Evolutionary conservation across 1,284 basidiomycete species (phyloP).

Genomic region (Fomitiporia mediterranea): DNA sequence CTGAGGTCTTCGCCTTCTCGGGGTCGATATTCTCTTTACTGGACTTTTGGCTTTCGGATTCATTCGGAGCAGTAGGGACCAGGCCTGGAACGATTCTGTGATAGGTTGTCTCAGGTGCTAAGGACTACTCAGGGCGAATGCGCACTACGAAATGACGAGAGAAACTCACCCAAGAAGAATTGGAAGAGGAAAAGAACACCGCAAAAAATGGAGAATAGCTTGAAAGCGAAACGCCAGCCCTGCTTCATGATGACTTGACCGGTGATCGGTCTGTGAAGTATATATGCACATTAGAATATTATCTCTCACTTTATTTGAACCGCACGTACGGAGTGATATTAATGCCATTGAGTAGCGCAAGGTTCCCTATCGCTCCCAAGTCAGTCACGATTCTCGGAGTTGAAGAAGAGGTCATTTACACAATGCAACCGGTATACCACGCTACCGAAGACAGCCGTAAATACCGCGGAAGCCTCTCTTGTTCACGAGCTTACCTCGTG

Average conservation of each 20-base stretch:
- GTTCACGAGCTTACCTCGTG: slow-evolving; percentile 21
- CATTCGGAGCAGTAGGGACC: background rate
- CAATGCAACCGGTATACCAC: slow-evolving; percentile 21
- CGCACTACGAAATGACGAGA: background rate
- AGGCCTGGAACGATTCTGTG: background rate
- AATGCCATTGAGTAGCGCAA: slow-evolving; percentile 25
- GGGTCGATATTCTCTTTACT: slow-evolving; percentile 1
- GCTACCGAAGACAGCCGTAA: slow-evolving; percentile 8
- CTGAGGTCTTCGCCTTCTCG: slow-evolving; percentile 1
- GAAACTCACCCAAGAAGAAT: slow-evolving; percentile 19
- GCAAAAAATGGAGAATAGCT: slow-evolving; percentile 23
- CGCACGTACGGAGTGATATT: slow-evolving; percentile 24
- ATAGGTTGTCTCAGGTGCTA: slow-evolving; percentile 22
- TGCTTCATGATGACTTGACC: slow-evolving; percentile 23
- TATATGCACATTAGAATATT: background rate
- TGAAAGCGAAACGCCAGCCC: slow-evolving; percentile 24
- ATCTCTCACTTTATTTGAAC: background rate
- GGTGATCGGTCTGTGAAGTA: slow-evolving; percentile 20
- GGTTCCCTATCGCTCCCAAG: slow-evolving; percentile 20
- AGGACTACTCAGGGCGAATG: background rate
- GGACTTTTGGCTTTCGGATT: slow-evolving; percentile 4
- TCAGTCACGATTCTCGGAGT: background rate
- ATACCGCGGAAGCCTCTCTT: background rate
- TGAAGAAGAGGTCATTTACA: slow-evolving; percentile 12
- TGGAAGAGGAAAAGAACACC: slow-evolving; percentile 21